These are phyloP conservation scores for Dendrobium chrysotoxum DNA, from an alignment of 106 monocot genomes.

Conservation along the genomic window DNA sequence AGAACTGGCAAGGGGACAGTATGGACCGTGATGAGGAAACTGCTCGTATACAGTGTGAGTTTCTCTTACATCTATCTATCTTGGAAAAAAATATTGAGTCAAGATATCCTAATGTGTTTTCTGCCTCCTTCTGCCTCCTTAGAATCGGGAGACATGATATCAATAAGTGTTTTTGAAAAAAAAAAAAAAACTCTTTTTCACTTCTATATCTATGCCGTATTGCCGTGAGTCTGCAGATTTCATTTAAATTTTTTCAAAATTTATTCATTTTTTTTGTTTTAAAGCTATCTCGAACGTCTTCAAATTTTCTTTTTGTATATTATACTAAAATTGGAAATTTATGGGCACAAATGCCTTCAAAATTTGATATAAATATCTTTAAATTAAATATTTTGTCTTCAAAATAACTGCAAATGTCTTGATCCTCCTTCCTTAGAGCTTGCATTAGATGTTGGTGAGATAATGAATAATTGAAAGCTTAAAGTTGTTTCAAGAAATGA, in stretches of 20 bases:
- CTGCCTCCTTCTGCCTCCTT: background rate
- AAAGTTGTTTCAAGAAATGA: background rate
- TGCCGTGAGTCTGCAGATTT: too few relatives aligned
- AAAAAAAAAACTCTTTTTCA: too few relatives aligned
- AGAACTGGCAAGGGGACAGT: slow-evolving; percentile 80
- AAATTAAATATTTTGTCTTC: background rate
- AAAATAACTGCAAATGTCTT: background rate
- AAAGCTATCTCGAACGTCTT: too few relatives aligned
- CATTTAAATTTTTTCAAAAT: too few relatives aligned
- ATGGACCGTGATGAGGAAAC: slow-evolving; percentile 96
- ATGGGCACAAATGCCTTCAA: background rate
- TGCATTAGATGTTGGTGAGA: background rate
- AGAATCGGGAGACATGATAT: background rate
- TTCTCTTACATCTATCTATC: background rate
- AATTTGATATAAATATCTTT: background rate
- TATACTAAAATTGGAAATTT: background rate
- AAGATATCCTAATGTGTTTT: background rate
- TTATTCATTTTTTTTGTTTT: too few relatives aligned
- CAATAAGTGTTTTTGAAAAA: too few relatives aligned
- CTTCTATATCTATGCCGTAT: too few relatives aligned
- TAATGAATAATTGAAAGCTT: background rate
- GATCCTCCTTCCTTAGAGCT: background rate
- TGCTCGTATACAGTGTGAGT: slow-evolving; percentile 76
- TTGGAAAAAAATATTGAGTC: background rate
- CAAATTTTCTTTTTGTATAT: too few relatives aligned